phyloP scores from a whole-genome alignment of 2,329 filamentous ascomycete species.

The Calycina herbarum region DNA sequence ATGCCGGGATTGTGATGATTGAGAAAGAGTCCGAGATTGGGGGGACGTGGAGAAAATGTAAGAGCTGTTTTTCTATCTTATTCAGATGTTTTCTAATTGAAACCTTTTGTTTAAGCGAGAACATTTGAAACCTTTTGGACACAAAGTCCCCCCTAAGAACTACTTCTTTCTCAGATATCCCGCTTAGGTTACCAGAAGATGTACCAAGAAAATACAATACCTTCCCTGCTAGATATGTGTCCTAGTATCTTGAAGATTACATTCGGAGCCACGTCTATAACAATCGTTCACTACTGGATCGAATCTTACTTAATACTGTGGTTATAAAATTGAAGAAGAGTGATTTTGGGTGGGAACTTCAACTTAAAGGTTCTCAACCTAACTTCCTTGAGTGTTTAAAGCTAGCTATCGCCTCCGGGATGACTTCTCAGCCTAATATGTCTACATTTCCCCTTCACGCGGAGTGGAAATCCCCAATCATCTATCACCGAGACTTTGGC shows the following conservation, averaged over 20 bases:
- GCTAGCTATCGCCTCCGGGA: not conserved
- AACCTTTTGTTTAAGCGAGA: no score
- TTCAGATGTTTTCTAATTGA: no score
- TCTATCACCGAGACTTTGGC: conserved; percentile 40
- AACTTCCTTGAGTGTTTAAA: not conserved
- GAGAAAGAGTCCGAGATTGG: not conserved
- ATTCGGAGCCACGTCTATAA: not conserved
- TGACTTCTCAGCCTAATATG: conserved; percentile 29
- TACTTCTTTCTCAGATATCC: not conserved
- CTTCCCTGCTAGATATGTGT: not conserved
- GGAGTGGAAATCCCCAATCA: conserved; percentile 31
- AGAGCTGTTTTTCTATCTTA: not conserved
- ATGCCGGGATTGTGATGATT: not conserved
- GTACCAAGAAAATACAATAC: not conserved
- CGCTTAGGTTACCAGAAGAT: not conserved
- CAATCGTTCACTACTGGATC: not conserved
- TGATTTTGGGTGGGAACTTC: not conserved
- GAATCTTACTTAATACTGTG: not conserved
- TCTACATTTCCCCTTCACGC: conserved; percentile 35
- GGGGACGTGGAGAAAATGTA: not conserved
- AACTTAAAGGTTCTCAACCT: no score
- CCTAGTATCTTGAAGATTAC: conserved; percentile 3
- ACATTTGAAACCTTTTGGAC: not conserved
- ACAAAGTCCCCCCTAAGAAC: not conserved
- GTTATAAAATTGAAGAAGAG: not conserved